A percentile compares a stretch with the other conserved stretches of the same genome.
Conservation (phyloP, 306 rosid genomes). For the Cicer yamashitae region DNA sequence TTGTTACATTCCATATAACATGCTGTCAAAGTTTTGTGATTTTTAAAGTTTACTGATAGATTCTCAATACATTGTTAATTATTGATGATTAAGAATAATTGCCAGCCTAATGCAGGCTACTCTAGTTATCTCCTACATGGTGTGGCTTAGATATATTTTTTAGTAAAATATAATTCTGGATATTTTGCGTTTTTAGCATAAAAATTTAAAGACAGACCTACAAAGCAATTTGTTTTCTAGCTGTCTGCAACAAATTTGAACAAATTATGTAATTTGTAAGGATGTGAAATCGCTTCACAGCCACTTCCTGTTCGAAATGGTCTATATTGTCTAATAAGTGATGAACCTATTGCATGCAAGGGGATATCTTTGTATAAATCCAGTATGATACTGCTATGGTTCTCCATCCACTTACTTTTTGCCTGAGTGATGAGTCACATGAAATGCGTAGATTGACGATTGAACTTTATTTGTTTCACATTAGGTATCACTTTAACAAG, state of each 20-base stretch:
- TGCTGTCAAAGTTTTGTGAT: conserved; percentile 27
- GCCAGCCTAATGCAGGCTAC: no score
- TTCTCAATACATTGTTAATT: background rate
- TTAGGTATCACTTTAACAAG: conserved; percentile 74
- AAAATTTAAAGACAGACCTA: background rate
- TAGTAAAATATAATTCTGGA: background rate
- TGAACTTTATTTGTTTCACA: conserved; percentile 36
- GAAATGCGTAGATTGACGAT: conserved; percentile 27
- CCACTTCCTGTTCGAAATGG: conserved; percentile 21
- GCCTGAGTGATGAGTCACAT: background rate
- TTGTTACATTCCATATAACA: conserved; percentile 3
- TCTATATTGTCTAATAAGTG: conserved; percentile 1
- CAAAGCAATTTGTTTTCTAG: background rate
- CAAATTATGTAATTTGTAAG: conserved; percentile 3
- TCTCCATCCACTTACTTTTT: conserved; percentile 1
- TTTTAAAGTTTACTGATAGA: conserved; percentile 23
- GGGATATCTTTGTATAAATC: conserved; percentile 1
- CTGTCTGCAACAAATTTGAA: conserved; percentile 4
- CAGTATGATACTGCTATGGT: conserved; percentile 13
- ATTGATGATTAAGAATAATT: no score
- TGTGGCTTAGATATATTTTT: no score
- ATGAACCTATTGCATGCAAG: background rate
- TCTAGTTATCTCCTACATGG: no score
- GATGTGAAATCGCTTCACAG: conserved; percentile 16
- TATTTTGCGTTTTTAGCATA: conserved; percentile 2